Evolutionary conservation across 148 eudicot genomes (phyloP), one percentile per base, ranked within the genome.

Genomic region (Camellia lanceoleosa): DNA sequence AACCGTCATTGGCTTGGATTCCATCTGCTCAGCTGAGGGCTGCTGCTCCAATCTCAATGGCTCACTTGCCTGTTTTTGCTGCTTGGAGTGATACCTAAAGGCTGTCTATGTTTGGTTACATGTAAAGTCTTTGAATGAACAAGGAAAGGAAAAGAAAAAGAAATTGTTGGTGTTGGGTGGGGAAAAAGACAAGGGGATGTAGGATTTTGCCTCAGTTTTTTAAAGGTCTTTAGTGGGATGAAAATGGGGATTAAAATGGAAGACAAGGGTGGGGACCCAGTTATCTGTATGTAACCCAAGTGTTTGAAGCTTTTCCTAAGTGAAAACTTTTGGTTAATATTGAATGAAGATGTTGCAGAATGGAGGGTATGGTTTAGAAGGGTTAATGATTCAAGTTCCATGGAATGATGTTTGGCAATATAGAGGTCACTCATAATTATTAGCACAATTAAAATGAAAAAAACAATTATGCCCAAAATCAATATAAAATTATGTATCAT

Each of bases 41-140:
- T 46, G 54, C 84, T 43, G 78, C 76, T 77, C 83, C 88, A 0
- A 79, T 88, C 42, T 54, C 91, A 74, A 77, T 89, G 86, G 82
- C 92, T 86, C 87, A 88, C 73, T 77, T 84, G 69, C 97, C 98
- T 41, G 81, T 89, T 23, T 90, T 92, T 83, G 91, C 95, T 49
- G 90, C 93, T 19, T 93, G 95, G 94, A 81, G 78, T 79, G 92
- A 91, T 80, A 75, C 88, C 59, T 89, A 80, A 73, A 13, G 54
- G 23, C 61, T 56, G 23, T 71, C 38, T 18, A n/a, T 69, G 63
- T 60, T 79, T 83, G 41, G 64, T 84, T 76, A 61, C 16, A 73
- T 56, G 74, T 64, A 41, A 64, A 71, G 64, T 73, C 67, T 69
- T 72, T 81, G 85, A 83, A 76, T 81, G 86, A 56, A 73, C 78